Evolutionary conservation across 1,284 basidiomycete genomes (phyloP), one percentile per base, ranked within the genome.

Genomic region (Pseudozyma hubeiensis): DNA sequence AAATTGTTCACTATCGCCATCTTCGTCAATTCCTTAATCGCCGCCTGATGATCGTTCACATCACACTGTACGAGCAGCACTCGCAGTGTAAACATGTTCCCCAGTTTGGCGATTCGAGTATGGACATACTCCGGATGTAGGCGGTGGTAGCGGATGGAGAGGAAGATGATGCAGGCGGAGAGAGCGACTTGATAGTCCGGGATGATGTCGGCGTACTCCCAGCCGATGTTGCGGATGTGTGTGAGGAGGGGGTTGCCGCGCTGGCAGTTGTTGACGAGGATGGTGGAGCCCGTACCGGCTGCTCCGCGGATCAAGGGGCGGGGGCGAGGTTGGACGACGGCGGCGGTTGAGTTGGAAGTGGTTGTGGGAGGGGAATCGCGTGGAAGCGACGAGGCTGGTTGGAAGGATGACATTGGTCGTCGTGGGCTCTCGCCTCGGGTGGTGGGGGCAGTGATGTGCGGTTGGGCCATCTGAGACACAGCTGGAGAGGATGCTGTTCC

Each of bases 61-160:
- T 99, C 97, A 82, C 93, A 98, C 76, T 94, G 87, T 39, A 99
- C 88, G 14, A 99, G 88, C n/a, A 99, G 86, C 45, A 99, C 89
- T 43, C 97, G 87, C 1, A 97, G 88, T 54, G 89, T 92, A 84
- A 93, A 99, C 13, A 90, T 89, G 43, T 89, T 88, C 4, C 90
- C 91, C 16, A 99, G 89, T 77, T 91, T 91, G 79, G 93, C 90
- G 64, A 99, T 94, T 4, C 97, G 90, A 46, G 89, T 88, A 82
- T 94, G 92, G 64, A 99, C 91, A 83, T 99, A 99, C 85, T 99
- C 97, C 5, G 97, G 97, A 84, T 99, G 97, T 16, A 99, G 88
- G 30, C 95, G 91, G 81, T 99, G 95, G 78, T 99, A 99, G 76
- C 91, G 92, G 64, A 99, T 85, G 82, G 95, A 98, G 64, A 83